phyloP scores from a whole-genome alignment of 345 rosid species.

The Litchi chinensis region DNA sequence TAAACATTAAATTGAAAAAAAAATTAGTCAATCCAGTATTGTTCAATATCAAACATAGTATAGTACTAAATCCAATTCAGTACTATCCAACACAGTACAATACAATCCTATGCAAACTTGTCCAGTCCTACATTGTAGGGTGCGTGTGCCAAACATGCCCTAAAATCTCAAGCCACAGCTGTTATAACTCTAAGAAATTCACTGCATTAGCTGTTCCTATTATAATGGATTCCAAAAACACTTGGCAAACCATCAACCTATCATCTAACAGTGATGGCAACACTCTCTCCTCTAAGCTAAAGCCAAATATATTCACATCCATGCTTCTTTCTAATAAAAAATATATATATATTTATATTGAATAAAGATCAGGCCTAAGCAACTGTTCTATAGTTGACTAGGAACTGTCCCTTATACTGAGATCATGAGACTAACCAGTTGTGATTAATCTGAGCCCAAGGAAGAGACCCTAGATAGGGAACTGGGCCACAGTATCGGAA shows the following conservation, averaged over 20 bases:
- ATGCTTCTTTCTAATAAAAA: neutral
- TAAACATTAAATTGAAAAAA: too few relatives aligned
- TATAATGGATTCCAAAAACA: neutral
- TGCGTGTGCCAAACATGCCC: too few relatives aligned
- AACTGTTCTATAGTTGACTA: neutral
- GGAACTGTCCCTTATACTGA: neutral
- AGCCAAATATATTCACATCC: neutral
- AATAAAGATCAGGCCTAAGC: slow-evolving; percentile 6
- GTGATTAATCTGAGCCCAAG: slow-evolving; percentile 51
- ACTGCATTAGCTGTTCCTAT: neutral
- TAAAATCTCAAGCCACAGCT: neutral
- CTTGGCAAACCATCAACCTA: neutral
- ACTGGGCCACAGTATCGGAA: slow-evolving; percentile 78
- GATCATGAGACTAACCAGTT: neutral
- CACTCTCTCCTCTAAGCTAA: neutral
- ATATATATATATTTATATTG: neutral
- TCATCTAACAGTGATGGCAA: neutral
- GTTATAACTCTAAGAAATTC: neutral
- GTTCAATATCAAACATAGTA: too few relatives aligned
- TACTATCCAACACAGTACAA: too few relatives aligned
- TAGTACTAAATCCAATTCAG: too few relatives aligned
- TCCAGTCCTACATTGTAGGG: too few relatives aligned
- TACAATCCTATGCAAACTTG: too few relatives aligned
- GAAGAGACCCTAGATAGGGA: slow-evolving; percentile 79
- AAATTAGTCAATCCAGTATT: too few relatives aligned